Base-by-base conservation (phyloP, 352 stramenopile genomes). In the Pythium utonaiense region DNA sequence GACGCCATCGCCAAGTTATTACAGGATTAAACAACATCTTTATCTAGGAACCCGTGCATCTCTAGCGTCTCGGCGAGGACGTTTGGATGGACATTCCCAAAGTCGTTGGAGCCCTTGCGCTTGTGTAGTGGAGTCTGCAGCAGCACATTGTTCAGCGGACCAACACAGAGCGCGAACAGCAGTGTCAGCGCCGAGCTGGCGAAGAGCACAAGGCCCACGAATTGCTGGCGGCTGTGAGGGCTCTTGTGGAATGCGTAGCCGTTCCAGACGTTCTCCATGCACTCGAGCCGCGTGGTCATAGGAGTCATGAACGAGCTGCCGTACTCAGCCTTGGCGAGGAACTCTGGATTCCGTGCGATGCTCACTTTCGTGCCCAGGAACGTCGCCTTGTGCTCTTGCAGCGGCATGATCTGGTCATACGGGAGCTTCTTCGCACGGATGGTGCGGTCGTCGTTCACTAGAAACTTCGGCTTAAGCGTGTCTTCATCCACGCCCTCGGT, bases 231-330 rank as follows among this genome's bases (percentile, higher is more conserved):
- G 1, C 59, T 27, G 47, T 64, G 66, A 21, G 61, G 48, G 25
- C 57, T 66, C 49, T 86, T 86, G 63, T 87, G 88, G 66, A 91
- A 91, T 27, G 75, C 70, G 63, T 89, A 91, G 14, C 81, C 81
- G 31, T 91, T 91, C 38, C 78, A 64, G 25, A 90, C 64, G 56
- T 92, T 92, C 66, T 92, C 83, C 52, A 92, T 80, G 51, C 83
- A 92, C 66, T 92, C 83, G 64, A 92, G 76, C 44, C 78, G 74
- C 61, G 82, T 92, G 0, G 71, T 79, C 17, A 92, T 58, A 6
- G 83, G 83, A 41, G 74, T 87, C 78, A 92, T 90, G 41, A 75
- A 92, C 57, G 68, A 81, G 1, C 28, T 30, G 44, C 83, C 83
- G 58, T 92, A 92, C 70, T 92, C 83, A 10, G 78, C 77, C 25